phyloP scores from a whole-genome alignment of 345 rosid genomes.

The Hypericum perforatum region DNA sequence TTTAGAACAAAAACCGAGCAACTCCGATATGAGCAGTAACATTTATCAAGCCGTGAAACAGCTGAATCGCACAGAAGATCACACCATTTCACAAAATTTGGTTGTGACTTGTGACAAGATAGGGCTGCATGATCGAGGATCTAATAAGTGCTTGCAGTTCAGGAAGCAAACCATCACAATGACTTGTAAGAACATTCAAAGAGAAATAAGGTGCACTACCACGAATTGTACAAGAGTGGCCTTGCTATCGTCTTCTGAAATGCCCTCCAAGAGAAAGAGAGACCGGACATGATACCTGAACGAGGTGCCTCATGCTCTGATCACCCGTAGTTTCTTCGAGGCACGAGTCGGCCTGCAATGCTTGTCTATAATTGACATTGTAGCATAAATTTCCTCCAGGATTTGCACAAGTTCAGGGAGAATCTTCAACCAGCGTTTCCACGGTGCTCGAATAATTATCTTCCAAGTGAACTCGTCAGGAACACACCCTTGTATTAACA shows the following conservation, averaged over 20 bases:
- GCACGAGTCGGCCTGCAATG: no score
- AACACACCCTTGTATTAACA: slow-evolving; percentile 17
- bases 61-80: no score
- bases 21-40: slow-evolving; percentile 24
- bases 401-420: slow-evolving; percentile 16
- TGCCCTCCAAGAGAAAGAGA: no score
- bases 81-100: slow-evolving; percentile 19
- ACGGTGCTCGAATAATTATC: slow-evolving; percentile 14
- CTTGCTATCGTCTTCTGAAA: no score
- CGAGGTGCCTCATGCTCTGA: no score
- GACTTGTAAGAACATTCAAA: no score
- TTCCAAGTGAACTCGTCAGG: slow-evolving; percentile 12
- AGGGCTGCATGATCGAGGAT: slow-evolving; percentile 17
- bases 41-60: slow-evolving; percentile 8
- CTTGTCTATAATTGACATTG: no score
- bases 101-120: slow-evolving; percentile 15
- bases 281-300: no score
- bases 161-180: neutral
- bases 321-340: no score
- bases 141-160: slow-evolving; percentile 14
- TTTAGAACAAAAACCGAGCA: slow-evolving; percentile 23
- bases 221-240: no score
- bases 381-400: slow-evolving; percentile 2
- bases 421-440: slow-evolving; percentile 16
- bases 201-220: no score